Base-by-base conservation (phyloP, 2,329 filamentous ascomycete genomes). In the Gaeumannomyces sp. region DNA sequence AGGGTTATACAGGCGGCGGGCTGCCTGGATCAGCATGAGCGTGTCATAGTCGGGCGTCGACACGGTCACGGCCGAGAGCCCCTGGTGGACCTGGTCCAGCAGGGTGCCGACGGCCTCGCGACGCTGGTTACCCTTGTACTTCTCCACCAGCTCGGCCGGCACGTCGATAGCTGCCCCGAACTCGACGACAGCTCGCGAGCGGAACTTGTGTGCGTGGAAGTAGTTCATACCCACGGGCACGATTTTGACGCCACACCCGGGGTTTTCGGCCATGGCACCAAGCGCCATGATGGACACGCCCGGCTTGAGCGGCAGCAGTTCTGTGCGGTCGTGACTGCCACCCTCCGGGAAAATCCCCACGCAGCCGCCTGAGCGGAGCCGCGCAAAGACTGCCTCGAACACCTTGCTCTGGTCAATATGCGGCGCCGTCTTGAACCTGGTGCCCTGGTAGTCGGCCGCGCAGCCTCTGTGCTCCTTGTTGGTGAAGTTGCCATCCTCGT, bases 221-320 rank as follows among this genome's bases (percentile, higher is more conserved):
- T 99, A 99, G 77, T 99, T 99, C 94, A 99, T 97, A 71, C 94
- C 94, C 63, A 95, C 93, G 4, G 95, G 95, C 29, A 99, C 92
- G 71, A 99, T 97, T 77, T 93, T 96, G 67, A 99, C 81, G 35
- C 91, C 92, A 73, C 92, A 97, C 68, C 94, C 84, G 3, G 93
- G 93, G 67, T 93, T 87, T 65, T 92, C 89, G 6, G 91, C 92
- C 63, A 98, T 81, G 1, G 95, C 90, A 56, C 94, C 94, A 50
- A 99, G 84, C 16, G 94, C 95, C 94, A 99, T 99, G 73, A 99
- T 95, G 66, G 62, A 95, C 66, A 99, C 92, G 75, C 94, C 94
- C 71, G 95, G 94, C 83, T 98, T 98, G 68, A 98, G 81, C 28
- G 95, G 94, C 58, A 98, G 83, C 60, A 98, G 83, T 73, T 96